These are phyloP conservation scores for Medicago lupulina DNA, from an alignment of 306 rosid species.

Conservation along the genomic window DNA sequence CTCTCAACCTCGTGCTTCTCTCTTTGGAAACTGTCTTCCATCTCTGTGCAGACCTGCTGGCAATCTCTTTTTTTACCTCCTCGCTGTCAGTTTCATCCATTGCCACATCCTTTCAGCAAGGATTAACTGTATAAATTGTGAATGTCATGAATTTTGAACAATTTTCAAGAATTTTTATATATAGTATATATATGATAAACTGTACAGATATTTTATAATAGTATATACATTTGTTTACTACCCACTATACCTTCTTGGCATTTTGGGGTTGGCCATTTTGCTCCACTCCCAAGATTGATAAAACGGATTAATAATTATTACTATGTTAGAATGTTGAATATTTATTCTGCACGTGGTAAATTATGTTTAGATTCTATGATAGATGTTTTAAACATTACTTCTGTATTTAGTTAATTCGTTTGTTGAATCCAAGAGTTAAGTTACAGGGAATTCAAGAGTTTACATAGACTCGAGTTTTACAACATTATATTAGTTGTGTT, in stretches of 20 bases:
- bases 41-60: neutral
- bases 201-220: too few species aligned
- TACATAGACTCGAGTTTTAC: neutral
- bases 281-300: neutral
- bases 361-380: neutral
- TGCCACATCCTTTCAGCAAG: neutral
- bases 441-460: neutral
- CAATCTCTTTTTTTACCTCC: neutral
- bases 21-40: neutral
- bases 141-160: neutral
- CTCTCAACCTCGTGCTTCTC: neutral
- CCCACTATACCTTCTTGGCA: too few species aligned
- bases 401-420: neutral
- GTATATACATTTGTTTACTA: too few species aligned
- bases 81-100: neutral
- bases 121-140: neutral
- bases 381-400: neutral
- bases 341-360: neutral
- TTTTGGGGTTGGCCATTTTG: too few species aligned
- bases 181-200: too few species aligned
- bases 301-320: neutral
- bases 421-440: neutral
- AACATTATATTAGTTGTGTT: neutral
- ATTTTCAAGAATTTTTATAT: neutral
- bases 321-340: neutral